phyloP scores from a whole-genome alignment of 139 green algal species.

The Micractinium conductrix region DNA sequence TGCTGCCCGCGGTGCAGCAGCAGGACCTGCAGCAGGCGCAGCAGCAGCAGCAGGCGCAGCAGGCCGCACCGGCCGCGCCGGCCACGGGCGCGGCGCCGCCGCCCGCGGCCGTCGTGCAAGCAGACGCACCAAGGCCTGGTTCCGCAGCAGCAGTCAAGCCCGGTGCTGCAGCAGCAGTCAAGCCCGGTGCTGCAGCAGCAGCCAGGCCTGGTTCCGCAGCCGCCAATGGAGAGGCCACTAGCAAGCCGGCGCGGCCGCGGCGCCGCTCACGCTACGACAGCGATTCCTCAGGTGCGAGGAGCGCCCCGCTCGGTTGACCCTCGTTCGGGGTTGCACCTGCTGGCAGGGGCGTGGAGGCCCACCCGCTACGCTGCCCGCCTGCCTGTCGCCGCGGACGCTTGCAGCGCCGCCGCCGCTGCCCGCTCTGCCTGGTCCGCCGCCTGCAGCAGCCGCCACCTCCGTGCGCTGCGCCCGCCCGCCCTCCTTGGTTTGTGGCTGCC shows the following conservation, averaged over 20 bases:
- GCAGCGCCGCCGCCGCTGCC: too few species aligned
- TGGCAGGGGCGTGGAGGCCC: too few species aligned
- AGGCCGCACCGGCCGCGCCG: neutral
- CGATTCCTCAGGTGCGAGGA: conserved; percentile 31
- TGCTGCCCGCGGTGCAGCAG: conserved; percentile 53
- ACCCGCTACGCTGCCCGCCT: neutral
- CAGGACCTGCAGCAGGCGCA: conserved; percentile 18
- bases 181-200: neutral
- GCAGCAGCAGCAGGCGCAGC: conserved; percentile 7
- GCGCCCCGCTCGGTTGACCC: too few species aligned
- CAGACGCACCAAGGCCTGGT: too few species aligned
- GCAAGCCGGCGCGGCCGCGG: conserved; percentile 15
- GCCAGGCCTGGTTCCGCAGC: neutral
- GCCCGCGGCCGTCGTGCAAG: too few species aligned
- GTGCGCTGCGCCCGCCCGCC: too few species aligned
- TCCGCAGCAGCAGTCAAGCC: neutral
- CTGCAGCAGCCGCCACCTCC: too few species aligned
- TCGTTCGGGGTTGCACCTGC: too few species aligned
- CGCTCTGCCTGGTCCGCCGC: too few species aligned
- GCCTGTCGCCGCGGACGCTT: neutral
- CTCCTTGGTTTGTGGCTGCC: too few species aligned
- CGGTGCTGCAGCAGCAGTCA: conserved; percentile 4
- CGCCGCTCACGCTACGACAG: conserved; percentile 45
- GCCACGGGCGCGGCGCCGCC: too few species aligned
- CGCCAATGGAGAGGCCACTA: conserved; percentile 12